These are phyloP conservation scores for Laburnicola sp. DNA, from an alignment of 2,329 filamentous ascomycete species.

Conservation along the genomic window DNA sequence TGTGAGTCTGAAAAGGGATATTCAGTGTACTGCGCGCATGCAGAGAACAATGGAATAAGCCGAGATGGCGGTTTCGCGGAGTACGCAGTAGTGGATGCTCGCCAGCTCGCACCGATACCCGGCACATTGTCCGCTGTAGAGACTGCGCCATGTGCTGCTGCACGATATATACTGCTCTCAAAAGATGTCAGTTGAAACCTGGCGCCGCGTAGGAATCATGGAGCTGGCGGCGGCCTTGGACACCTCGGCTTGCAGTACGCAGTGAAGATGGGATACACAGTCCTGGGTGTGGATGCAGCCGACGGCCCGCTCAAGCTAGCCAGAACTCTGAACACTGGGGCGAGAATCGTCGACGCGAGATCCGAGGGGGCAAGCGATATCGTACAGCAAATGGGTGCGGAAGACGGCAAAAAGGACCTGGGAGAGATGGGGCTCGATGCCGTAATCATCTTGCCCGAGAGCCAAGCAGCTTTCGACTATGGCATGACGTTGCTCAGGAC, in stretches of 20 bases:
- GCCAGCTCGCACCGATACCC: slow-evolving; percentile 44
- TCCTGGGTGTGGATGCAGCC: slow-evolving; percentile 46
- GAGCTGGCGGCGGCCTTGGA: slow-evolving; percentile 42
- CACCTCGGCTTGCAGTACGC: slow-evolving; percentile 39
- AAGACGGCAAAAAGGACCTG: slow-evolving; percentile 39
- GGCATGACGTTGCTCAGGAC: slow-evolving; percentile 50
- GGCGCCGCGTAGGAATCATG: slow-evolving; percentile 46
- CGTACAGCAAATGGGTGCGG: slow-evolving; percentile 39
- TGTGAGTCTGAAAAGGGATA: slow-evolving; percentile 41
- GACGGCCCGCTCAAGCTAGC: slow-evolving; percentile 44
- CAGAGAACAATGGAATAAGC: slow-evolving; percentile 39
- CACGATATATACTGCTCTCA: slow-evolving; percentile 50
- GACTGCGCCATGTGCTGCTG: too few relatives aligned
- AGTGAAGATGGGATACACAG: slow-evolving; percentile 39
- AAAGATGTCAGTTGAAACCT: slow-evolving; percentile 35
- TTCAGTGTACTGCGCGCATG: slow-evolving; percentile 45
- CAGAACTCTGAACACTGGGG: slow-evolving; percentile 34
- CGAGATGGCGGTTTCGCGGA: slow-evolving; percentile 48
- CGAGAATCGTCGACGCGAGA: slow-evolving; percentile 48
- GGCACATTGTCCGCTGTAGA: slow-evolving; percentile 42
- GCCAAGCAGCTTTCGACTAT: slow-evolving; percentile 53
- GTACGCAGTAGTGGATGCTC: slow-evolving; percentile 49
- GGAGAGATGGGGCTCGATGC: slow-evolving; percentile 53
- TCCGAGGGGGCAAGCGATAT: slow-evolving; percentile 33
- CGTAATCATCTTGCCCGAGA: slow-evolving; percentile 53